Percentiles rank a stretch among this genome's conserved stretches.
These are phyloP conservation scores for Sisymbrium altissimum DNA, from an alignment of 345 rosid genomes.

Conservation along the genomic window DNA sequence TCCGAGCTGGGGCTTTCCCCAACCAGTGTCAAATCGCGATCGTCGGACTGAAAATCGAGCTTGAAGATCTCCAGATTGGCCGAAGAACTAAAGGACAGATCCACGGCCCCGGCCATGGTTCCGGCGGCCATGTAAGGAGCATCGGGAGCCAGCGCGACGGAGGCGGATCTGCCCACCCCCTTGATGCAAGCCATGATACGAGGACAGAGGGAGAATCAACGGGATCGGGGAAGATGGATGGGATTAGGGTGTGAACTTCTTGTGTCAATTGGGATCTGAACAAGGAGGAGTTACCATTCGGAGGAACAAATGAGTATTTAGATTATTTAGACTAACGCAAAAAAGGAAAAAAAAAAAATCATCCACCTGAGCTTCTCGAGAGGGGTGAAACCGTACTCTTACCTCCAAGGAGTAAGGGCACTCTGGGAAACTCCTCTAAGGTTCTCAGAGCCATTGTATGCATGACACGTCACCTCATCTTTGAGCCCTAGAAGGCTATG, in stretches of 20 bases:
- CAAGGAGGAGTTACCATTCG: not conserved
- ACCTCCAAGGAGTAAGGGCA: not conserved
- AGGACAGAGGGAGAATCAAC: not conserved
- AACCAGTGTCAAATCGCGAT: constrained; percentile 66
- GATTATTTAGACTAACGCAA: too few species aligned
- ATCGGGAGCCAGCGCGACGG: constrained; percentile 92
- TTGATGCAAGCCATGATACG: constrained; percentile 79
- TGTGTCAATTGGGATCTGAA: constrained; percentile 35
- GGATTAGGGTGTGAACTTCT: constrained; percentile 13
- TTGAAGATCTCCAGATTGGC: constrained; percentile 94
- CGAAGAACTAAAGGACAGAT: constrained; percentile 89
- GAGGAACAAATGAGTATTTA: not conserved
- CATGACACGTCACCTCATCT: constrained; percentile 18
- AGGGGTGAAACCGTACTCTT: not conserved
- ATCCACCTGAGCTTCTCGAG: not conserved
- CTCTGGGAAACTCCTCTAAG: not conserved
- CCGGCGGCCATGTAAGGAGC: constrained; percentile 99
- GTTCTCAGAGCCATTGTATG: constrained; percentile 11
- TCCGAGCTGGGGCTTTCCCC: constrained; percentile 90
- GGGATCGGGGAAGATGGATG: not conserved
- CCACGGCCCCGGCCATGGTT: constrained; percentile 99
- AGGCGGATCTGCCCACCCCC: constrained; percentile 88
- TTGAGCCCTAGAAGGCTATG: not conserved
- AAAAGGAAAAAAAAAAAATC: not conserved
- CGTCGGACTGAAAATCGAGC: constrained; percentile 93